phyloP scores from a whole-genome alignment of 345 rosid genomes.

The Populus alba region DNA sequence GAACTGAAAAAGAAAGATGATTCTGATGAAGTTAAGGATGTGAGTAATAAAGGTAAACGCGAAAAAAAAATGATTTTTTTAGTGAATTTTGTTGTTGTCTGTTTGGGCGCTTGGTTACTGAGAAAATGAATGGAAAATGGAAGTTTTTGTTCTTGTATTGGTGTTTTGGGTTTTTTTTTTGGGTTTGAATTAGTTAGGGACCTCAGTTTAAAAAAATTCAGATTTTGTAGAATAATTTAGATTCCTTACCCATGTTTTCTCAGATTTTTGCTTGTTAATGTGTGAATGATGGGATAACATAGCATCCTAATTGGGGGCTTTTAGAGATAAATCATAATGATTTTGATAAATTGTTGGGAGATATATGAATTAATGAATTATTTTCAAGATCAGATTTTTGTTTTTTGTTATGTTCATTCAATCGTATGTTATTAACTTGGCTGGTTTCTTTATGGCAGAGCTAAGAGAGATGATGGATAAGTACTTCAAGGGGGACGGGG shows the following conservation, averaged over 20 bases:
- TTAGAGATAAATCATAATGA: neutral
- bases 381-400: neutral
- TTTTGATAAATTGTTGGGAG: neutral
- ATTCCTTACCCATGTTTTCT: neutral
- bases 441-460: conserved; percentile 41
- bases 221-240: neutral
- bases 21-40: conserved; percentile 29
- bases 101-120: neutral
- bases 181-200: neutral
- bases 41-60: conserved; percentile 37
- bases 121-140: neutral
- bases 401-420: neutral
- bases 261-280: neutral
- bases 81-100: neutral
- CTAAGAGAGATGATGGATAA: conserved; percentile 57
- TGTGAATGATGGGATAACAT: neutral
- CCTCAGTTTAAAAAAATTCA: neutral
- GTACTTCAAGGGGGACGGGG: conserved; percentile 77
- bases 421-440: neutral
- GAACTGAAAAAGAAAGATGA: conserved; percentile 23
- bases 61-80: neutral
- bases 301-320: neutral
- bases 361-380: neutral
- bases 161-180: neutral
- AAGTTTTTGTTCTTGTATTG: neutral